Base-by-base conservation (phyloP, 352 stramenopile species). In the Globisporangium rhizosaccharum region DNA sequence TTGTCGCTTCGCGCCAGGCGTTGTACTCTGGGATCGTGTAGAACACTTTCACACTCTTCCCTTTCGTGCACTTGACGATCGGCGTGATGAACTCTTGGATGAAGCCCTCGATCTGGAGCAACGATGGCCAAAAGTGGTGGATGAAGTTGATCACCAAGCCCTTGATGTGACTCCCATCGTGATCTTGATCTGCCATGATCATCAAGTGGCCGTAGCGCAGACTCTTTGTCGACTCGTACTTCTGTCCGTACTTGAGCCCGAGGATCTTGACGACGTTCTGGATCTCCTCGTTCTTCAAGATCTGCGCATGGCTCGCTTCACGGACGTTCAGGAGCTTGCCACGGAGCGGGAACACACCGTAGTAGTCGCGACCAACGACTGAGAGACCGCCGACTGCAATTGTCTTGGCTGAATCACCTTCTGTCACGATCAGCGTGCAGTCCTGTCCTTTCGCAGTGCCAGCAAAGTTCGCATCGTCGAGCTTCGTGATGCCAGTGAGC, bases 121-220 rank as follows among this genome's bases (percentile, higher is more conserved):
- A 72, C 25, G 88, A 92, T n/a, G 97, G 97, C 96, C 96, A 99
- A 72, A 99, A 99, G 71, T 98, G 87, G 65, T 98, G 90, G 56
- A 99, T 97, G 37, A 99, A 96, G 75, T 99, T 99, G 48, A 99
- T 98, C 56, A 99, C 85, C 2, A 99, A 79, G 28, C 97, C 97
- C 75, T 99, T 99, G 73, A 99, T 99, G 69, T 99, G 97, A 33
- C 85, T 97, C n/a, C 97, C 97, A 80, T 99, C 96, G 62, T 97
- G 86, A 87, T 99, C 97, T 68, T 99, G 97, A 92, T 99, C 97
- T 51, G 97, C 94, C 97, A 99, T 99, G 59, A 99, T 96, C 94
- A 99, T 98, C 33, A 99, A 72, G 58, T 98, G 90, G 1, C 97
- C 96, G 68, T 99, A 99, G 7, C 97, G 93, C 56, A 92, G 64